Base-by-base conservation (phyloP, 2,329 filamentous ascomycete species). In the Penicillium sp. region DNA sequence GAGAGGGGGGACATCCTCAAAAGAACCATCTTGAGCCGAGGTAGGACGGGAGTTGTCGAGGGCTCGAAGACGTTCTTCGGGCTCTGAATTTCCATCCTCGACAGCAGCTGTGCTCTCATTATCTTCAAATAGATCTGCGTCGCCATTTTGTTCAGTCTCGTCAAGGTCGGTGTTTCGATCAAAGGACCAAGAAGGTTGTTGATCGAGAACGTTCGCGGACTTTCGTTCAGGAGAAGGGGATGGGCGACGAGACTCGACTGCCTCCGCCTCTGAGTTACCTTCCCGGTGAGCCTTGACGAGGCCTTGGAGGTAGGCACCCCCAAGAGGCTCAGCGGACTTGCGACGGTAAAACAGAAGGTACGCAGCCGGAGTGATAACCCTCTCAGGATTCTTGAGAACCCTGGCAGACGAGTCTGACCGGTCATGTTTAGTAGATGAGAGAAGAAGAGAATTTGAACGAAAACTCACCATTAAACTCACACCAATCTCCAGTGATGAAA, bases 341-440 rank as follows among this genome's bases (percentile, higher is more conserved):
- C 92, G 84, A 27, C 92, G 85, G 68, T 98, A 98, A 72, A 98
- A 98, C 22, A 98, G 74, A 8, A 98, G 75, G 64, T 98, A 98
- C 0, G 92, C 92, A 13, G 84, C 82, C 11, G 77, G 67, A 3
- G 85, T 84, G 4, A 94, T 77, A 6, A 87, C 77, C 4, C 70
- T 71, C 22, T 75, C 64, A 0, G 79, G 71, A 42, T 85, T 76
- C 17, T 70, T 72, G 5, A 76, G 72, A 50, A 73, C 74, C 22
- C 73, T 76, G 12, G 88, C 85, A 9, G 76, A 78, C 6, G 85
- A 84, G 65, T 95, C 89, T 94, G 54, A 11, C 10, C 13, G 16
- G n/a, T 25, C 12, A 13, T 18, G 10, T 51, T 81, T 61, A 80
- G 70, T 51, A 9, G 35, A 28, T 44, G 22, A 14, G 15, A 32